Evolutionary conservation across 2,329 filamentous ascomycete species (phyloP), one percentile per base, ranked within the genome.

Genomic region (Fusarium chuoi): DNA sequence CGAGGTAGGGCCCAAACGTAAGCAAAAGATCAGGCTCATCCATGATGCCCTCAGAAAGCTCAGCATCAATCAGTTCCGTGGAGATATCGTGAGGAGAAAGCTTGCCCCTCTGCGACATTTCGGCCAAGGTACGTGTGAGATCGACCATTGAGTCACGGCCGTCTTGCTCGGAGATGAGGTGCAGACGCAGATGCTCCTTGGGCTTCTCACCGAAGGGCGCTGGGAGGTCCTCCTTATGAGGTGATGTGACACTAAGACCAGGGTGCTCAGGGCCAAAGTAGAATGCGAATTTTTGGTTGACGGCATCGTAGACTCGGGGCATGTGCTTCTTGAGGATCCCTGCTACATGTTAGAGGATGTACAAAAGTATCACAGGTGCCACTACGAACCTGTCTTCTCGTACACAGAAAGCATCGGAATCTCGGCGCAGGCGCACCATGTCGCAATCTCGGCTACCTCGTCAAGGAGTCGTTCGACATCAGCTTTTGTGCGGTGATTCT

Each of bases 61-160:
- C 96, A 9, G 94, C 93, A 79, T 98, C 95, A 59, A 99, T 91
- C 57, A 99, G 85, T 71, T 98, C 94, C 57, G 89, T 88, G 64
- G 91, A 95, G 79, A 99, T 95, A 80, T 99, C 95, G 38, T 90
- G 87, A 2, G 94, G 89, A 5, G 90, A 89, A 20, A 99, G 88
- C 83, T 98, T 98, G 66, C 91, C 91, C 76, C 92, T 91, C 82
- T 98, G 96, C 12, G 94, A 93, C 96, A 99, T 98, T 80, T 98
- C 94, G 11, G 96, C 90, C 28, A 99, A 87, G 2, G 97, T 98
- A 79, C 95, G 94, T 46, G 96, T 99, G 51, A 99, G 88, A 82
- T 99, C 96, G 45, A 99, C 95, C 71, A 99, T 90, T 8, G 96
- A 98, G 79, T 97, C 94, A 62, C 96, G 91, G 55, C 96, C 96